Conservation (phyloP, 345 rosid species). For the Aquilaria sinensis region DNA sequence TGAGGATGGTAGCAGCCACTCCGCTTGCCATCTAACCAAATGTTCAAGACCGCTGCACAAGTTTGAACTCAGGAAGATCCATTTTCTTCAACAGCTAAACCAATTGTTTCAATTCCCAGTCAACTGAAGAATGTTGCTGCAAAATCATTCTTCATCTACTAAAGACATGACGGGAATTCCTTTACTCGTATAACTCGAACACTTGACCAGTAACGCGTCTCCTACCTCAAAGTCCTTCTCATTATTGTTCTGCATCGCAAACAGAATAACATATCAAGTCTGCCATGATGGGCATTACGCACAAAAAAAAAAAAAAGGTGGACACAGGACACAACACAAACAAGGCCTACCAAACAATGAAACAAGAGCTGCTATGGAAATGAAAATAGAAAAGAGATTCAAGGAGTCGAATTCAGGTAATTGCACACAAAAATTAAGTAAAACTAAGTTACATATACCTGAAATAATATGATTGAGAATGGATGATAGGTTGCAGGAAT, state of each 20-base stretch:
- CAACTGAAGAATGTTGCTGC: no score
- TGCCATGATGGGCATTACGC: no score
- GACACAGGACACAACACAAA: background rate
- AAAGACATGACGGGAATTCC: constrained; percentile 75
- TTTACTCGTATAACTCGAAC: constrained; percentile 67
- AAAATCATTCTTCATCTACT: constrained; percentile 30
- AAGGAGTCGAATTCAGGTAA: no score
- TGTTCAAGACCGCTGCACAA: no score
- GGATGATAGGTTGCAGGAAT: background rate
- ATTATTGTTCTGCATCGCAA: constrained; percentile 38
- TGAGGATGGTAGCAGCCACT: no score
- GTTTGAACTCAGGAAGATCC: no score
- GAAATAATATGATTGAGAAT: background rate
- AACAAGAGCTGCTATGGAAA: no score
- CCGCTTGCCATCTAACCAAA: no score
- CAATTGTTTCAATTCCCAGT: no score
- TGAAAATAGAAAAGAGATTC: no score
- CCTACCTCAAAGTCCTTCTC: constrained; percentile 43
- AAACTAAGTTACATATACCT: background rate
- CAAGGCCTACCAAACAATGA: background rate
- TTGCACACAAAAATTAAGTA: constrained; percentile 1
- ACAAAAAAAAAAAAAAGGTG: background rate
- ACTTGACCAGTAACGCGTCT: constrained; percentile 50
- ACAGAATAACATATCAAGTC: background rate
- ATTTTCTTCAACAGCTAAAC: no score